Evolutionary conservation across 2,329 filamentous ascomycete species (phyloP).

Genomic region (Diaporthe helianthi): DNA sequence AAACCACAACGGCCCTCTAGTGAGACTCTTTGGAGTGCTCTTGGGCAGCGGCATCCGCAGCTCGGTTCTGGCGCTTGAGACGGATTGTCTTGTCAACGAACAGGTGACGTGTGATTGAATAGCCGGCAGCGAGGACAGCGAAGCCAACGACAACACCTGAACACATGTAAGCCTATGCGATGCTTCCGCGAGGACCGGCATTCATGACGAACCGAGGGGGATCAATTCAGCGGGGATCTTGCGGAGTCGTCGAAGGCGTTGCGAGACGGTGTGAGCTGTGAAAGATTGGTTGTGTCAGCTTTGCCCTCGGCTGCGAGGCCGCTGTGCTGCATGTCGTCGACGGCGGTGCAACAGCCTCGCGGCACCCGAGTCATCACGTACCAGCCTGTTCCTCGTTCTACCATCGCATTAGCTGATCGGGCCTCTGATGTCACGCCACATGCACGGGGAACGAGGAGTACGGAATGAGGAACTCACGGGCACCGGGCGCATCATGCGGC

Average conservation of each 20-base stretch:
- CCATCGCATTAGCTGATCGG: constrained; percentile 46
- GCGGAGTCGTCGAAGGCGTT: constrained; percentile 89
- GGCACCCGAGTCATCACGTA: constrained; percentile 51
- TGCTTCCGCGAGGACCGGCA: constrained; percentile 17
- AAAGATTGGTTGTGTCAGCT: constrained; percentile 22
- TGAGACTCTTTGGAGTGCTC: constrained; percentile 41
- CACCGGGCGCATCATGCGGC: constrained; percentile 72
- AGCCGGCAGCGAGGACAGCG: constrained; percentile 80
- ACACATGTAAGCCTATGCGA: constrained; percentile 39
- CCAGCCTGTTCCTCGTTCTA: constrained; percentile 73
- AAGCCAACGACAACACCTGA: constrained; percentile 86
- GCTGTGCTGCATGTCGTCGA: not conserved
- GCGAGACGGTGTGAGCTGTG: constrained; percentile 93
- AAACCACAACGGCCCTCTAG: constrained; percentile 38
- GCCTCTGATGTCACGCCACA: constrained; percentile 33
- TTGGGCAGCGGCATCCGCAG: constrained; percentile 46
- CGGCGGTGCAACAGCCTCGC: constrained; percentile 26
- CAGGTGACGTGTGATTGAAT: constrained; percentile 85
- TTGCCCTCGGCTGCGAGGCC: constrained; percentile 1
- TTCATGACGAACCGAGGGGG: constrained; percentile 78
- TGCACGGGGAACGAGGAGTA: not conserved
- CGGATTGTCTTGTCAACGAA: constrained; percentile 90
- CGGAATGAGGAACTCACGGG: constrained; percentile 65
- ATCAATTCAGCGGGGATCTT: constrained; percentile 92
- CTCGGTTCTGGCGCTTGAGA: constrained; percentile 74